Base-by-base conservation (phyloP, 352 stramenopile genomes). In the Phytophthora citrophthora region DNA sequence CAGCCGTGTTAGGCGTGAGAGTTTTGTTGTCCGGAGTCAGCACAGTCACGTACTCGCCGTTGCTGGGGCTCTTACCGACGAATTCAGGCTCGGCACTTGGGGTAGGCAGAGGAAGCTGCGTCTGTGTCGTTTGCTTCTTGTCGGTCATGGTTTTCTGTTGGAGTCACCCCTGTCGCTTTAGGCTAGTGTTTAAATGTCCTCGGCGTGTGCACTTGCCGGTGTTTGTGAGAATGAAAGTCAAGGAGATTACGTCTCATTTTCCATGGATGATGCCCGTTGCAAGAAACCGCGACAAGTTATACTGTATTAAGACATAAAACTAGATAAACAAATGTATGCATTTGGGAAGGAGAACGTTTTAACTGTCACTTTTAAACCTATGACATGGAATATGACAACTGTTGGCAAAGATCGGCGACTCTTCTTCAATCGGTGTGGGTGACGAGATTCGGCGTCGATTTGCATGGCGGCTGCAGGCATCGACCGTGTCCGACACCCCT, bases 31-130 rank as follows among this genome's bases (percentile, higher is more conserved):
- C 72, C 6, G 72, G 72, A 10, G 72, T 80, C 24, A 75, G 44
- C 32, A 80, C 68, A 13, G 64, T 77, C 53, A 80, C 72, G 64
- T 75, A 80, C 26, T 68, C 72, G 61, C 41, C 54, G 24, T 68
- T 64, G 61, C 53, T 70, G 43, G 57, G 55, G 32, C 68, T 73
- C 9, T 59, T 39, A 40, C 62, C 53, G 2, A 73, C 63, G 40
- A 76, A 76, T 1, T 2, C 49, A 7, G 64, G 68, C n/a, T 76
- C 63, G 13, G 23, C 32, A 1, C 18, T 36, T 5, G 54, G 57
- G 2, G 63, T 72, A 0, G 67, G 55, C 12, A 72, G 40, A 26
- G 68, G 62, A 12, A 76, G 38, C 36, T 66, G 43, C 12, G 47
- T 27, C 24, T 68, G 64, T 18, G 57, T 61, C 15, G 43, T 46